These are phyloP conservation scores for Crithidia brevicula DNA, from an alignment of 208 protist genomes.

Conservation along the genomic window DNA sequence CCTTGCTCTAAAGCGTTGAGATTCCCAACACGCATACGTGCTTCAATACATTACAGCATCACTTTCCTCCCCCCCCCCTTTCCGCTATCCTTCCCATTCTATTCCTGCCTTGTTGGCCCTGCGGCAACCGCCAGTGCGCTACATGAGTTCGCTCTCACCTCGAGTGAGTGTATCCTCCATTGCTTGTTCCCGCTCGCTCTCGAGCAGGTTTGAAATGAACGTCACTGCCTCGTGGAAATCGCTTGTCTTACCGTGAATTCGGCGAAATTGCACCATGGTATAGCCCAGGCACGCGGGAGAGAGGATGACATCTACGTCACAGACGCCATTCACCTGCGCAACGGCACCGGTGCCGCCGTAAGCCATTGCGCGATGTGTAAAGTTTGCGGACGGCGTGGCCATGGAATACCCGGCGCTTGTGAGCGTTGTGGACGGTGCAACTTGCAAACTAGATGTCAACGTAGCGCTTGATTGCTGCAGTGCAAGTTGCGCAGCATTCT, in stretches of 20 bases:
- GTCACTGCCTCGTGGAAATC: conserved; percentile 89
- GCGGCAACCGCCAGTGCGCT: conserved; percentile 3
- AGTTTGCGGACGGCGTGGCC: conserved; percentile 11
- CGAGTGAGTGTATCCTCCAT: conserved; percentile 82
- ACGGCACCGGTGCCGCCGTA: conserved; percentile 53
- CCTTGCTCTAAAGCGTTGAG: too few relatives aligned
- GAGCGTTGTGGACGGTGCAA: neutral
- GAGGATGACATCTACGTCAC: conserved; percentile 82
- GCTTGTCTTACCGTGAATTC: conserved; percentile 83
- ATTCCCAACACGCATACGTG: too few relatives aligned
- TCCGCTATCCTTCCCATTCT: too few relatives aligned
- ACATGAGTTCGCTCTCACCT: conserved; percentile 89
- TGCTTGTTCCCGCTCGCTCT: conserved; percentile 78
- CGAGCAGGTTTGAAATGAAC: conserved; percentile 78
- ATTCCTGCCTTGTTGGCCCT: too few relatives aligned
- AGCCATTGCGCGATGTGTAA: conserved; percentile 57
- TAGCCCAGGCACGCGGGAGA: conserved; percentile 76
- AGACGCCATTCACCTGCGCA: conserved; percentile 60
- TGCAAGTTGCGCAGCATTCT: neutral
- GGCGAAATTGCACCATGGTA: conserved; percentile 76
- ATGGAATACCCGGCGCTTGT: neutral
- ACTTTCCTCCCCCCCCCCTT: too few relatives aligned
- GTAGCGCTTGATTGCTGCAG: neutral
- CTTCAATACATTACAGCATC: too few relatives aligned
- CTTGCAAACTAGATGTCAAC: neutral